A percentile compares a stretch with the other conserved stretches of the same genome.
These are phyloP conservation scores for Chamaecrista fasciculata DNA, from an alignment of 306 rosid genomes.

Conservation along the genomic window DNA sequence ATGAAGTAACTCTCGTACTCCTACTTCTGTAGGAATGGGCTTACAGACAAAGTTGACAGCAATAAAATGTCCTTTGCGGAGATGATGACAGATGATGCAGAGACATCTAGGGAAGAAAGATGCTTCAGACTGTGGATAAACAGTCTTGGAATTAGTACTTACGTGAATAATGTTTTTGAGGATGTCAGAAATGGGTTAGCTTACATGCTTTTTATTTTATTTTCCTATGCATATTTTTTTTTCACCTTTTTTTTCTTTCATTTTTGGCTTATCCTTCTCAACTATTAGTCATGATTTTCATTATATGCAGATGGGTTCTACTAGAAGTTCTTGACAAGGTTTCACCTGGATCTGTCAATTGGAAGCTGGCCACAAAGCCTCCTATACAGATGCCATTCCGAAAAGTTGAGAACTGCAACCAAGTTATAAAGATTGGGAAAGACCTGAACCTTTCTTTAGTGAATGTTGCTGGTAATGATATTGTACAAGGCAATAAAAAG, in stretches of 20 bases:
- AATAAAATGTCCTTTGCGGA: slow-evolving; percentile 80
- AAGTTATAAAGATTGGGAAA: slow-evolving; percentile 85
- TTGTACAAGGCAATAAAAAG: slow-evolving; percentile 98
- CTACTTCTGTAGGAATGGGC: slow-evolving; percentile 78
- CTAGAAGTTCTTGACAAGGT: slow-evolving; percentile 97
- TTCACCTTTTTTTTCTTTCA: neutral
- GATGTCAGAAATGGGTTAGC: slow-evolving; percentile 91
- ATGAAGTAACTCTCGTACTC: slow-evolving; percentile 7
- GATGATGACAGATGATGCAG: slow-evolving; percentile 96
- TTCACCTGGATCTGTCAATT: slow-evolving; percentile 79
- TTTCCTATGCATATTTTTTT: slow-evolving; percentile 17
- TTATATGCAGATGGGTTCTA: slow-evolving; percentile 84
- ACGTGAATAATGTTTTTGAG: slow-evolving; percentile 91
- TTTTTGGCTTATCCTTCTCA: neutral
- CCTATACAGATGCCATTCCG: slow-evolving; percentile 99
- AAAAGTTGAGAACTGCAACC: slow-evolving; percentile 98
- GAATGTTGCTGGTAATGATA: slow-evolving; percentile 94
- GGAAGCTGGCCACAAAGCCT: slow-evolving; percentile 98
- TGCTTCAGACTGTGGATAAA: slow-evolving; percentile 98
- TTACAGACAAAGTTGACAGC: slow-evolving; percentile 56
- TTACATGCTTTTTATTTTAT: slow-evolving; percentile 25
- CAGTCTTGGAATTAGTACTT: slow-evolving; percentile 86
- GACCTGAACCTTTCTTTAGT: slow-evolving; percentile 84
- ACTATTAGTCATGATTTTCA: slow-evolving; percentile 31
- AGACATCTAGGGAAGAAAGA: slow-evolving; percentile 97